Evolutionary conservation across 768 basidiomycete species (phyloP).

Genomic region (Calocybe gangraenosa): DNA sequence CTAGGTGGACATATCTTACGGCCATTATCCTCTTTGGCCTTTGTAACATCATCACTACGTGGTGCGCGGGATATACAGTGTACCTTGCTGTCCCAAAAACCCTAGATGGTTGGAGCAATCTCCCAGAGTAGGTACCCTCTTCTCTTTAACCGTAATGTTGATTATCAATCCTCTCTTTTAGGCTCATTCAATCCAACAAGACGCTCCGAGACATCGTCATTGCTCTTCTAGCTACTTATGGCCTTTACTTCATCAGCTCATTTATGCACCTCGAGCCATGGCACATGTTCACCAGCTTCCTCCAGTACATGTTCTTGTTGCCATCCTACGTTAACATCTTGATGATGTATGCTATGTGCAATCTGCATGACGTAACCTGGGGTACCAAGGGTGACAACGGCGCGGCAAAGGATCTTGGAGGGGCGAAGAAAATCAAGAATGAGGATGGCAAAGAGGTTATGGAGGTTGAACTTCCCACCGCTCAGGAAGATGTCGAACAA

Average conservation of each 20-base stretch:
- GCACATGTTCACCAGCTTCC: constrained; percentile 94
- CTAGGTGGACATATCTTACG: constrained; percentile 78
- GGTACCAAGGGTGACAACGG: constrained; percentile 94
- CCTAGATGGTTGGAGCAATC: constrained; percentile 68
- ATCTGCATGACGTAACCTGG: constrained; percentile 86
- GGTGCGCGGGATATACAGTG: constrained; percentile 90
- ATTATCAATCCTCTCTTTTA: constrained; percentile 14
- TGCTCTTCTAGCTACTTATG: constrained; percentile 72
- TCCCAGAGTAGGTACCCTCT: constrained; percentile 54
- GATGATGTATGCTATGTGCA: constrained; percentile 96
- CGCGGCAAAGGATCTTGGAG: constrained; percentile 81
- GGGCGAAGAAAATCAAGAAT: constrained; percentile 84
- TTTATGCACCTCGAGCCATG: constrained; percentile 92
- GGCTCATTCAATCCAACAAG: constrained; percentile 58
- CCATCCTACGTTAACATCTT: constrained; percentile 77
- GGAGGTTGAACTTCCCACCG: constrained; percentile 81
- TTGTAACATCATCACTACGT: constrained; percentile 74
- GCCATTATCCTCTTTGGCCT: constrained; percentile 78
- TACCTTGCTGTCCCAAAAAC: constrained; percentile 80
- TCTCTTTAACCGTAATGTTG: not conserved
- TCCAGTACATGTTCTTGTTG: constrained; percentile 88
- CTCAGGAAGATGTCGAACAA: constrained; percentile 83
- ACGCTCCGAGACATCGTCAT: constrained; percentile 84
- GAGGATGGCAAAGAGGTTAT: constrained; percentile 83
- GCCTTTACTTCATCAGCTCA: constrained; percentile 82